Evolutionary conservation across 1,284 basidiomycete species (phyloP), one percentile per base, ranked within the genome.

Genomic region (Tremellales sp.): DNA sequence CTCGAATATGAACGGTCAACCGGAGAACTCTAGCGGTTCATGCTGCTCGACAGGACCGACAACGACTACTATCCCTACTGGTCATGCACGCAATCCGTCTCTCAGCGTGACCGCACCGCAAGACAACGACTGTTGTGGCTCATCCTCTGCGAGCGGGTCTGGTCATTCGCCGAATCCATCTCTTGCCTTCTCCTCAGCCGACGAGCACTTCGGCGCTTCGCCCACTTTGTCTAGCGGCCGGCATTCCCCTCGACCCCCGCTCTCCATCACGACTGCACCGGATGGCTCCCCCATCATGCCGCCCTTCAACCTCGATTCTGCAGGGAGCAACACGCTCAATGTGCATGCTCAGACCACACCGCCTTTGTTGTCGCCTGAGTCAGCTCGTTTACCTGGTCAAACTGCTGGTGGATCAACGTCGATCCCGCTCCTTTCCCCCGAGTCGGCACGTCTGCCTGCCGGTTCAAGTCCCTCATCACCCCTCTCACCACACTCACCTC

Each of bases 41-140:
- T 45, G 50, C 27, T 52, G 48, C 43, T 31, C 48, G 11, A 46
- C 46, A 2, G 27, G 43, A 23, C 40, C 43, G 17, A 43, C 39
- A 2, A 49, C 40, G 10, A 52, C 48, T 8, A 51, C 54, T 17
- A 33, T 24, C 8, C 49, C 19, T 11, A 44, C 26, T 19, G 53
- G 39, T 48, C 52, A 22, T 49, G 55, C 45, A 46, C 47, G 8
- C 31, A 49, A 7, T 55, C 58, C 12, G 49, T 60, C 21, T 49
- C 51, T 11, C 10, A 31, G 29, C 29, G 29, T 31, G 29, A 31
- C 29, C 15, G 29, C 29, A 15, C 29, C 29, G 10, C 8, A 8
- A 8, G 29, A 31, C 10, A 31, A 8, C 29, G 29, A 31, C 29
- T 31, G 29, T 15, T 31, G 29, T 31, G 29, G 29, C 15, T 31